Evolutionary conservation across 306 rosid species (phyloP), one percentile per base, ranked within the genome.

Genomic region (Casuarina equisetifolia): DNA sequence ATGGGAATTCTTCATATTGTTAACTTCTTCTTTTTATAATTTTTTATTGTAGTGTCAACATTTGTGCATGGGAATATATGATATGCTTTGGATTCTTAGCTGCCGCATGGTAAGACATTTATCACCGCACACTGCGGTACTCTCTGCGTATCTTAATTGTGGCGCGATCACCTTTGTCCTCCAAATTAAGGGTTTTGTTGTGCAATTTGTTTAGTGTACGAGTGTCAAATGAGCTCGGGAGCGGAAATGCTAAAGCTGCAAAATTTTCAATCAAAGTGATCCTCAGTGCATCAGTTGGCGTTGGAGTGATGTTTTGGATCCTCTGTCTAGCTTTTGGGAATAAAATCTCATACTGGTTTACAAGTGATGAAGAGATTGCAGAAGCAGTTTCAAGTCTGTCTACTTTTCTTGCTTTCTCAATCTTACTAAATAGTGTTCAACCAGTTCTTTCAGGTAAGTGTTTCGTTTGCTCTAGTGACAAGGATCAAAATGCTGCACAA

Each of bases 141-240:
- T 25, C 32, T 25, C 32, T 25, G 32, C 32, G 32, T 25, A 25
- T 25, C 32, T 25, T 25, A 25, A 25, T 25, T 25, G 32, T 25
- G 32, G 32, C 32, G 32, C 32, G 1, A 25, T 25, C 32, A 25
- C 32, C 32, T 25, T 25, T 25, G 32, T 16, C 6, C 25, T 39
- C 70, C 13, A 39, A 64, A 64, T 9, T 64, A 7, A 64, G 16
- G 46, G 20, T 40, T 7, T 66, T 7, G 36, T 19, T 32, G 32
- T 59, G 4, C 20, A 55, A 61, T 40, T 50, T 73, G 63, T 70
- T 77, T 58, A 88, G 92, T 8, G 90, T 88, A 16, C 84, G 92
- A n/a, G 92, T 88, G n/a, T 67, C 92, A 6, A 89, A 89, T 61
- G 93, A 89, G 74, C 84, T 89, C 35, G 93, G 93, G 71, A 85